Evolutionary conservation across 2,329 filamentous ascomycete species (phyloP), one percentile per base, ranked within the genome.

Genomic region (Fusarium veterinarium): DNA sequence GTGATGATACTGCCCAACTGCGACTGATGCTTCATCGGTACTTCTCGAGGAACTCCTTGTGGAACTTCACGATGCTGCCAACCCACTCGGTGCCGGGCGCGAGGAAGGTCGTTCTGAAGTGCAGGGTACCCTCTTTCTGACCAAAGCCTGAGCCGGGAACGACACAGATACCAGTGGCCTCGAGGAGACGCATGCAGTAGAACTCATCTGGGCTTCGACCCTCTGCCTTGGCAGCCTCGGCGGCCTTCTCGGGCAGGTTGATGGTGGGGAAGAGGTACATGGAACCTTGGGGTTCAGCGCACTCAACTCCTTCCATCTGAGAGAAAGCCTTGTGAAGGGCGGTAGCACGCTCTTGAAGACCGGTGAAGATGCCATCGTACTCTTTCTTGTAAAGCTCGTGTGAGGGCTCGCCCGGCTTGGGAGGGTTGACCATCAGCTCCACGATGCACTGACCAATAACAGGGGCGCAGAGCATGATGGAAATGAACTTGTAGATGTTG

Each of bases 191-290:
- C 86, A 97, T 89, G 84, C 93, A 95, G 87, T 99, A 99, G 85
- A 97, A 97, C 83, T 98, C 95, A 78, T 99, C 96, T 3, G 95
- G 85, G 17, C 87, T 86, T 79, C 93, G 92, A 77, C 90, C 91
- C 81, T 95, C 93, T 69, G 91, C 84, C 78, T 86, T 82, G 40
- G 96, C 96, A 20, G 93, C 93, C 73, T 92, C 91, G 70, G 91
- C 83, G 44, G 95, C 96, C 84, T 93, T 94, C 30, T 84, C 76
- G 4, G 96, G 90, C 30, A 99, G 86, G 38, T 86, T 90, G 84
- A 99, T 97, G 76, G 94, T 96, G 30, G 96, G 96, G 90, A 98
- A 99, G 78, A 99, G 92, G 86, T 99, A 99, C 96, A 99, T 99
- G 81, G 93, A 92, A 68, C 96, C 96, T 88, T 97, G 93, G 62